Conservation (phyloP, 257 asterid genomes). For the Voacanga thouarsii region DNA sequence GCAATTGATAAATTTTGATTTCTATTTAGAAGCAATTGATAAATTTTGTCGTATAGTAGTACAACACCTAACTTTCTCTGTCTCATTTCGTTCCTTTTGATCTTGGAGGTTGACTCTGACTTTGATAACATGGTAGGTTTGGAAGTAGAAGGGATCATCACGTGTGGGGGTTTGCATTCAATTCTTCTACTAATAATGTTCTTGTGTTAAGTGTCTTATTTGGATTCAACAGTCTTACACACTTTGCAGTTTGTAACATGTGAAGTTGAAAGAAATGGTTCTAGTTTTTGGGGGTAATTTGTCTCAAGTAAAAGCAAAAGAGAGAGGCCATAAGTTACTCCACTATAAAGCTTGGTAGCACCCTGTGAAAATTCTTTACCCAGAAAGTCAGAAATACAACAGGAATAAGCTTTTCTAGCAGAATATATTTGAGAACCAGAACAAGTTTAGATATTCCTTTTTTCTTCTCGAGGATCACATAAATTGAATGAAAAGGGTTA, state of each 20-base stretch:
- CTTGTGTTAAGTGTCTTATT: background rate
- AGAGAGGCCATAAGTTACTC: too few species aligned
- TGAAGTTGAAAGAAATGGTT: background rate
- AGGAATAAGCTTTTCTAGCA: background rate
- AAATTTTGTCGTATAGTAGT: too few species aligned
- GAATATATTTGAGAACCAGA: too few species aligned
- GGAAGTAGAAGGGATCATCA: slow-evolving; percentile 5
- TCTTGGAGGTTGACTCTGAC: background rate
- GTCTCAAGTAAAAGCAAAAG: too few species aligned
- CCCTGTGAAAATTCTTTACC: background rate
- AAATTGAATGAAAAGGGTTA: too few species aligned
- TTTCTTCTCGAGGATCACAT: background rate
- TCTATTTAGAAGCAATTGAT: too few species aligned
- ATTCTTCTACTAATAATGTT: background rate
- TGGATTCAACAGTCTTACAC: background rate
- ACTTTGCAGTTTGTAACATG: background rate
- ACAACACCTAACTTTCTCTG: background rate
- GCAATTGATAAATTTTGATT: too few species aligned
- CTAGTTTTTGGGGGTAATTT: background rate
- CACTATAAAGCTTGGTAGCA: too few species aligned
- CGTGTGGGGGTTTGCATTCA: background rate
- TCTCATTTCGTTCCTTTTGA: background rate
- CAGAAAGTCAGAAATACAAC: background rate
- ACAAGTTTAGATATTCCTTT: too few species aligned
- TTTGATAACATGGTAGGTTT: background rate